Conservation (phyloP, 345 rosid genomes). For the Hibiscus tridactylites region DNA sequence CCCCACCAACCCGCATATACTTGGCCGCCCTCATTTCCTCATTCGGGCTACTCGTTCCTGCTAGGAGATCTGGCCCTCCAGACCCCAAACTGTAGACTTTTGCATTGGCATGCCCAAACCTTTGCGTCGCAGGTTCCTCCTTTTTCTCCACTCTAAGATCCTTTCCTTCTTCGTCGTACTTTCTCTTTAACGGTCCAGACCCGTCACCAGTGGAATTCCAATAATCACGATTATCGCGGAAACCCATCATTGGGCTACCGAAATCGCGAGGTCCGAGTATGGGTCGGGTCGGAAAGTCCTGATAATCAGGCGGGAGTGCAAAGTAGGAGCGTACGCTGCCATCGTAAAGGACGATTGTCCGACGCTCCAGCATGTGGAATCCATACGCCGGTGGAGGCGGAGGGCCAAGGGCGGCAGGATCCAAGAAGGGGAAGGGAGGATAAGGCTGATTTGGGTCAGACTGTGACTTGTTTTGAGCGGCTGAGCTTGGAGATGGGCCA, state of each 20-base stretch:
- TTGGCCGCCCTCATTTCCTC: constrained; percentile 51
- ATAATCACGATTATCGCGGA: constrained; percentile 34
- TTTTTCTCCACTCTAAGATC: constrained; percentile 32
- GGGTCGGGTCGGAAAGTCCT: constrained; percentile 37
- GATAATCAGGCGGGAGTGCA: constrained; percentile 90
- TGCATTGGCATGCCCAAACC: constrained; percentile 35
- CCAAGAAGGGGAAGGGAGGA: constrained; percentile 35
- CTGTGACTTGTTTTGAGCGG: constrained; percentile 26
- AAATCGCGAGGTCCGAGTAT: constrained; percentile 18
- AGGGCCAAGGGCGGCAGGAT: constrained; percentile 46
- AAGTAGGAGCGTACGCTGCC: constrained; percentile 93
- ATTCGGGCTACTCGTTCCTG: constrained; percentile 33
- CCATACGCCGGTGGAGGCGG: constrained; percentile 82
- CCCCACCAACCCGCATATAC: constrained; percentile 38
- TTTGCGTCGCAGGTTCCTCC: constrained; percentile 27
- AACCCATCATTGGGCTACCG: constrained; percentile 29
- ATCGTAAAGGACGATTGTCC: constrained; percentile 68
- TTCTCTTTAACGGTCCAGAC: constrained; percentile 45
- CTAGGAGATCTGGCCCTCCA: constrained; percentile 8
- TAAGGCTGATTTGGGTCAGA: constrained; percentile 30
- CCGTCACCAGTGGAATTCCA: constrained; percentile 17
- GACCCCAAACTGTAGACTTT: constrained; percentile 22
- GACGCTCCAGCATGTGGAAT: constrained; percentile 92
- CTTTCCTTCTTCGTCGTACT: constrained; percentile 42
- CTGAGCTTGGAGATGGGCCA: constrained; percentile 35